phyloP scores from a whole-genome alignment of 2,329 filamentous ascomycete species.

The Colletotrichum orbiculare region DNA sequence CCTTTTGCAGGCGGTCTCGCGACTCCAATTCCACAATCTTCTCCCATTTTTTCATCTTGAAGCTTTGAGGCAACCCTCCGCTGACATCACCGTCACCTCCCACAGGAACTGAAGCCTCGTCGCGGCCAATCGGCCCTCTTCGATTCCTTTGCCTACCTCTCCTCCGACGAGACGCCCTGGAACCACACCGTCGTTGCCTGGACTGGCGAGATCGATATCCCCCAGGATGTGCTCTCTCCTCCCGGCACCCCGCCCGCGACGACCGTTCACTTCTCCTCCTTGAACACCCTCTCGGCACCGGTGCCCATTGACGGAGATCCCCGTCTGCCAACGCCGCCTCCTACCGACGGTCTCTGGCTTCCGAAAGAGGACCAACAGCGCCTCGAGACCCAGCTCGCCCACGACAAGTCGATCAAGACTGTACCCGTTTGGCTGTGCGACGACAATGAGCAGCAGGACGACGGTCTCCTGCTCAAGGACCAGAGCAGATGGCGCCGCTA shows the following conservation, averaged over 20 bases:
- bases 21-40: neutral
- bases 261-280: constrained; percentile 62
- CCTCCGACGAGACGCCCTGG: constrained; percentile 86
- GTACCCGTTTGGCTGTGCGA: constrained; percentile 91
- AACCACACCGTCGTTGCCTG: constrained; percentile 93
- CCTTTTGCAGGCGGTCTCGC: neutral
- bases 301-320: constrained; percentile 75
- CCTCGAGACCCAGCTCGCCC: constrained; percentile 79
- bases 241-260: constrained; percentile 61
- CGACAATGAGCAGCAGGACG: constrained; percentile 72
- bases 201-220: constrained; percentile 85
- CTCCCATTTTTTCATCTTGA: neutral
- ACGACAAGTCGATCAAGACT: constrained; percentile 80
- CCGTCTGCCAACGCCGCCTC: constrained; percentile 66
- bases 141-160: constrained; percentile 89
- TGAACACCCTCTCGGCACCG: constrained; percentile 83
- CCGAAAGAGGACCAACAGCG: constrained; percentile 75
- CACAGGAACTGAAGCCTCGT: constrained; percentile 78
- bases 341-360: constrained; percentile 77
- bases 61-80: constrained; percentile 2
- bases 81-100: constrained; percentile 24
- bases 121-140: constrained; percentile 92
- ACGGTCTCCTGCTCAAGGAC: constrained; percentile 81
- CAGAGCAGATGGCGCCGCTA: constrained; percentile 90
- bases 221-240: constrained; percentile 56